Percentiles rank a stretch among this genome's conserved stretches.
Evolutionary conservation across 2,329 filamentous ascomycete species (phyloP).

Genomic region (Aureobasidium sp.): DNA sequence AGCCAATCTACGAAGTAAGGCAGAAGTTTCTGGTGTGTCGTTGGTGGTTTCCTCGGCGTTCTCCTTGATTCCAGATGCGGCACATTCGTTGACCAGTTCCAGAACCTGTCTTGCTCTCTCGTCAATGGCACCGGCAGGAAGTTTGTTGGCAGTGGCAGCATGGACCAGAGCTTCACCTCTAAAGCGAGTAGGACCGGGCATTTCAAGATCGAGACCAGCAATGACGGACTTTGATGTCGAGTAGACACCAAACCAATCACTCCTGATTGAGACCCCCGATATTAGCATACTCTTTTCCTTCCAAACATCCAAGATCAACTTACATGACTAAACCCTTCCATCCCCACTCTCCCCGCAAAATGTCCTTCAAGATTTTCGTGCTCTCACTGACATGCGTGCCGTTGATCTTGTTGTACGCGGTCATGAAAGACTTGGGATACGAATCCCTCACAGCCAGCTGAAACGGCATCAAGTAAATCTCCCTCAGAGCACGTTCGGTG

Average conservation of each 20-base stretch:
- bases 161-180: conserved; percentile 33
- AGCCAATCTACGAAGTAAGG: conserved; percentile 25
- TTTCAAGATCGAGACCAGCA: conserved; percentile 75
- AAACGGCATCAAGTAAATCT: conserved; percentile 68
- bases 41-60: conserved; percentile 26
- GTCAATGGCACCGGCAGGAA: conserved; percentile 49
- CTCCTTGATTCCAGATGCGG: conserved; percentile 24
- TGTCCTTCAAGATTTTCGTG: conserved; percentile 58
- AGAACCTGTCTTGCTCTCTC: conserved; percentile 54
- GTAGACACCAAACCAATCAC: conserved; percentile 64
- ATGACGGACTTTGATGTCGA: conserved; percentile 58
- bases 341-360: conserved; percentile 64
- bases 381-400: conserved; percentile 62
- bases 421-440: conserved; percentile 63
- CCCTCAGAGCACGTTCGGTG: conserved; percentile 57
- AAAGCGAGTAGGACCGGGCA: conserved; percentile 47
- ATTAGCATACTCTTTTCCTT: too few species aligned
- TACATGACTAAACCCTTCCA: conserved; percentile 53
- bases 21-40: conserved; percentile 29
- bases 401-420: conserved; percentile 68
- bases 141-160: conserved; percentile 44
- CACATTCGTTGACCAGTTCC: conserved; percentile 45
- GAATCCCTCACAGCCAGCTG: conserved; percentile 67
- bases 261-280: too few species aligned
- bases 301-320: conserved; percentile 39